These are phyloP conservation scores for Galeopsis tetrahit DNA, from an alignment of 257 asterid species.

Conservation along the genomic window DNA sequence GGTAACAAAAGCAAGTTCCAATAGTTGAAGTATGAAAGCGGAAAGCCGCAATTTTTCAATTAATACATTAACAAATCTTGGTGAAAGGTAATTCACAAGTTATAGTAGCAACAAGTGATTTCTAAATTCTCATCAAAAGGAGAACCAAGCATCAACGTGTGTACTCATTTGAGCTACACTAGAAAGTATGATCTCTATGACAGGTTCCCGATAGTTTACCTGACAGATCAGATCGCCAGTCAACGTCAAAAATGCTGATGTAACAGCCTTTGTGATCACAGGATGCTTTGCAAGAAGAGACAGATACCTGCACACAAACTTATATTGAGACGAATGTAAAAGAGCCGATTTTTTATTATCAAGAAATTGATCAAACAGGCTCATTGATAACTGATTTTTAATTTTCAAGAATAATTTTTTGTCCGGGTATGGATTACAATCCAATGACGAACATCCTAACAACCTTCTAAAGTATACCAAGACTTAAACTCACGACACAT, in stretches of 20 bases:
- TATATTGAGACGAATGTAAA: slow-evolving; percentile 15
- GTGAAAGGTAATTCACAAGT: slow-evolving; percentile 12
- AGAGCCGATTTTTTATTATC: slow-evolving; percentile 4
- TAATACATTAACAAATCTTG: slow-evolving; percentile 8
- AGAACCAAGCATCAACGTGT: not conserved
- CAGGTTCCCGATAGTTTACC: slow-evolving; percentile 49
- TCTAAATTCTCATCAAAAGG: slow-evolving; percentile 2
- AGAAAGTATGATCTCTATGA: slow-evolving; percentile 26
- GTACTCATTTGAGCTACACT: not conserved
- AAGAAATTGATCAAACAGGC: slow-evolving; percentile 2
- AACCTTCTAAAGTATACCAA: not conserved
- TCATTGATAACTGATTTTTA: not conserved
- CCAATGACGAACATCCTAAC: slow-evolving; percentile 7
- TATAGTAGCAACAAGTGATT: slow-evolving; percentile 12
- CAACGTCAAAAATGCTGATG: slow-evolving; percentile 76
- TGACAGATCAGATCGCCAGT: slow-evolving; percentile 86
- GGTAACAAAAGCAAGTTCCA: slow-evolving; percentile 15
- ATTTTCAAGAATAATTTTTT: not conserved
- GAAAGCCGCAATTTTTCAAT: slow-evolving; percentile 1
- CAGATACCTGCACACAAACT: slow-evolving; percentile 68
- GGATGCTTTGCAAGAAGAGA: slow-evolving; percentile 86
- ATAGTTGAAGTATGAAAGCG: slow-evolving; percentile 4
- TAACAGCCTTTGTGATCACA: slow-evolving; percentile 79
- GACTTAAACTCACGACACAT: not conserved
- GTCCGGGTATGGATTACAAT: not conserved